A percentile compares a stretch with the other conserved stretches of the same genome.
Conservation (phyloP, 2,329 filamentous ascomycete genomes). For the Cladobotryum protrusum region DNA sequence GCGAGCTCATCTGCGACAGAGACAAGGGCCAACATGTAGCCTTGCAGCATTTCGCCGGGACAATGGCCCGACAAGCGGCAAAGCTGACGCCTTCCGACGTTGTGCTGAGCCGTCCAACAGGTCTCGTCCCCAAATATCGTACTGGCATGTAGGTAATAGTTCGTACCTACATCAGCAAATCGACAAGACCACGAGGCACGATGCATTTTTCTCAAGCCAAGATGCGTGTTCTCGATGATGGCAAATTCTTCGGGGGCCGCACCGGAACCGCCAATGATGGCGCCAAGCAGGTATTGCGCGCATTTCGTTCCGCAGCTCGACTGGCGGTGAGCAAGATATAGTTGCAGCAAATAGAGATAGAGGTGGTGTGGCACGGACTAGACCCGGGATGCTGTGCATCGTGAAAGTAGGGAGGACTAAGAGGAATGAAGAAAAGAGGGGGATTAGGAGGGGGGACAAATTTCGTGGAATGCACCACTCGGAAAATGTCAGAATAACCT, state of each 20-base stretch:
- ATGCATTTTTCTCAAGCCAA: background rate
- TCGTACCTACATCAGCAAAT: too few relatives aligned
- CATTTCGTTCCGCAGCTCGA: slow-evolving; percentile 3
- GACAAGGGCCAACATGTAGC: slow-evolving; percentile 10
- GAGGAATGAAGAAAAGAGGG: background rate
- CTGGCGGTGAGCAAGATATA: slow-evolving; percentile 13
- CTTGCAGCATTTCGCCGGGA: slow-evolving; percentile 7
- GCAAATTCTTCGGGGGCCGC: slow-evolving; percentile 2
- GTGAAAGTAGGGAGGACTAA: slow-evolving; percentile 1
- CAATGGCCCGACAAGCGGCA: background rate
- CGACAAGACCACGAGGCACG: too few relatives aligned
- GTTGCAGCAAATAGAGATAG: slow-evolving; percentile 6
- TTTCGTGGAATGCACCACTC: background rate
- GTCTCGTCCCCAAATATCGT: too few relatives aligned
- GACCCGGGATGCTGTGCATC: slow-evolving; percentile 11
- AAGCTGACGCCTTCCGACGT: too few relatives aligned
- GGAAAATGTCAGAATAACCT: background rate
- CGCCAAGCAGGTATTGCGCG: slow-evolving; percentile 11
- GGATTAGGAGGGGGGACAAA: background rate
- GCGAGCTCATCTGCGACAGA: slow-evolving; percentile 7
- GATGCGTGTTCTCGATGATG: background rate
- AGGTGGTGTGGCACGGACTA: slow-evolving; percentile 12
- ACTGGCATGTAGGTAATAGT: too few relatives aligned
- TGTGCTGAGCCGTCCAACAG: too few relatives aligned
- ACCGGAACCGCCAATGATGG: slow-evolving; percentile 1